These are phyloP conservation scores for Termitomyces sp. DNA, from an alignment of 768 basidiomycete species.

Conservation along the genomic window DNA sequence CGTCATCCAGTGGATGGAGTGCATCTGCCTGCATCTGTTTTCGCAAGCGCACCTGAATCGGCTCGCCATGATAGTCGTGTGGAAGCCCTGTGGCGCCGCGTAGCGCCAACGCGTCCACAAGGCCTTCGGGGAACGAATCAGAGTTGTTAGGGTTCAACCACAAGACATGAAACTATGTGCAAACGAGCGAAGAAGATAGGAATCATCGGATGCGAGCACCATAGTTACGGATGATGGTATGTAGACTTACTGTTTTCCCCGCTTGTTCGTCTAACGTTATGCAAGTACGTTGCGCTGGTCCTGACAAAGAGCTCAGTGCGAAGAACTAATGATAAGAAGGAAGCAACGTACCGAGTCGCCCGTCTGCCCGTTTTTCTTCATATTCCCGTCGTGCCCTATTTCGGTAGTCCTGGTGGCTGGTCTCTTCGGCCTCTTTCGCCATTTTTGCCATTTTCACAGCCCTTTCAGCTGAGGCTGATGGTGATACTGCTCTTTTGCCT, in stretches of 20 bases:
- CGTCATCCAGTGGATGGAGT: conserved; percentile 46
- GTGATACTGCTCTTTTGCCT: conserved; percentile 63
- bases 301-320: conserved; percentile 18
- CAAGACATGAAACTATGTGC: conserved; percentile 68
- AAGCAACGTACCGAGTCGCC: conserved; percentile 43
- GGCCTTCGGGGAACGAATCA: conserved; percentile 60
- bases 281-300: conserved; percentile 71
- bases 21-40: conserved; percentile 74
- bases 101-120: conserved; percentile 51
- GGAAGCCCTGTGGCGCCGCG: conserved; percentile 24
- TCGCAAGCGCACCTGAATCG: conserved; percentile 50
- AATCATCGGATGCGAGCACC: neutral
- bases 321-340: neutral
- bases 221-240: neutral
- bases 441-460: conserved; percentile 75
- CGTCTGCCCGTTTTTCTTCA: conserved; percentile 70
- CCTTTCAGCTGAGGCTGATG: conserved; percentile 52
- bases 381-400: conserved; percentile 70
- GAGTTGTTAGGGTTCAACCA: conserved; percentile 68
- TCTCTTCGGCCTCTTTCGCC: conserved; percentile 64
- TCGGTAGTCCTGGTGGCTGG: conserved; percentile 55
- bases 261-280: conserved; percentile 67
- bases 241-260: conserved; percentile 42
- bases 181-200: neutral
- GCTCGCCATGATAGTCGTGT: conserved; percentile 22